A percentile compares a stretch with the other conserved stretches of the same genome.
Evolutionary conservation across 2,329 filamentous ascomycete genomes (phyloP).

Genomic region (Botrytis cinerea): DNA sequence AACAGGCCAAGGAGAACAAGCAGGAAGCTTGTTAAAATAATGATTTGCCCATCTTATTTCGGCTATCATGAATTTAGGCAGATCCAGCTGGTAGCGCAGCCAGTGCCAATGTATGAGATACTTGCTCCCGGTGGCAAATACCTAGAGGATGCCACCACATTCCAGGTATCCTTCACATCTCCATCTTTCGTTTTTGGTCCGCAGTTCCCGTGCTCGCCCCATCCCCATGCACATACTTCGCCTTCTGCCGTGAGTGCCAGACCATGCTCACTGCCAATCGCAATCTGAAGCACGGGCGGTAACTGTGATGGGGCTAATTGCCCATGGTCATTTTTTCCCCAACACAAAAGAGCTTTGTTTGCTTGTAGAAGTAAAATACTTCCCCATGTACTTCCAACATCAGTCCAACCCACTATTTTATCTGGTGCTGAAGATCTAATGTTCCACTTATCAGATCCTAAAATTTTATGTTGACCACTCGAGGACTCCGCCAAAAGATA

Average conservation of each 20-base stretch:
- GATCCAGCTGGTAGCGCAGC: constrained; percentile 88
- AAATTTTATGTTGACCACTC: constrained; percentile 61
- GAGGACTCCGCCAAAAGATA: constrained; percentile 62
- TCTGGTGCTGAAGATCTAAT: constrained; percentile 60
- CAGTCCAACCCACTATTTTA: constrained; percentile 59
- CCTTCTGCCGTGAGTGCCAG: constrained; percentile 67
- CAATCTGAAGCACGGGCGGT: constrained; percentile 62
- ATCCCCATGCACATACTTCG: constrained; percentile 83
- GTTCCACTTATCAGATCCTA: constrained; percentile 76
- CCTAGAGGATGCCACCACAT: constrained; percentile 61
- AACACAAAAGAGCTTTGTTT: constrained; percentile 64
- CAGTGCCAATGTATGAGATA: constrained; percentile 70
- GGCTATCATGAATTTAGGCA: constrained; percentile 39
- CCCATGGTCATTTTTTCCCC: constrained; percentile 85
- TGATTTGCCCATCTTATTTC: not conserved
- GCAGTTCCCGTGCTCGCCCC: constrained; percentile 98
- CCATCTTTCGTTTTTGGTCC: constrained; percentile 65
- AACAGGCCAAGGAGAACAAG: not conserved
- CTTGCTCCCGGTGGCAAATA: constrained; percentile 53
- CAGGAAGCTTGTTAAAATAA: not conserved
- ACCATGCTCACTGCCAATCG: constrained; percentile 88
- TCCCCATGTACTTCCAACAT: constrained; percentile 80
- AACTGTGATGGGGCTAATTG: constrained; percentile 69
- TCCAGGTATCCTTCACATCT: constrained; percentile 70
- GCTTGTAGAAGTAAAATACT: constrained; percentile 69